Evolutionary conservation across 176 grass and related monocot species (phyloP).

Genomic region (Bolboschoenus planiculmis): DNA sequence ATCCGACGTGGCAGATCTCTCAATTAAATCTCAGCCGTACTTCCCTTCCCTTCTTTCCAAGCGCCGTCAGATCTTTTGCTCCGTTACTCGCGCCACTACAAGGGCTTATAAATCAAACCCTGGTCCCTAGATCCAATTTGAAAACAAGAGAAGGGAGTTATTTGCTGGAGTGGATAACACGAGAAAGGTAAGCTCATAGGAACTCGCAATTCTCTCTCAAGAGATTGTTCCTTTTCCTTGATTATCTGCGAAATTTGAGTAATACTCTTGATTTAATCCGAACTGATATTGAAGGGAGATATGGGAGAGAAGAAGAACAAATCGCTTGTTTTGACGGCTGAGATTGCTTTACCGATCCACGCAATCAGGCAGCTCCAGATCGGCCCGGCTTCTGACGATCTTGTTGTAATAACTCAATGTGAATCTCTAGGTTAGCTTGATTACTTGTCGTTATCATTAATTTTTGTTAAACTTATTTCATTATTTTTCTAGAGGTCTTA

Average conservation of each 20-base stretch:
- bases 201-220: not conserved
- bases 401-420: constrained; percentile 20
- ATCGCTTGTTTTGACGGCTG: constrained; percentile 17
- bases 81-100: not conserved
- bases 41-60: not conserved
- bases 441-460: not conserved
- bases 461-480: not conserved
- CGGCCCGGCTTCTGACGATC: not conserved
- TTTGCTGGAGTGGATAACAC: not conserved
- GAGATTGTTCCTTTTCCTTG: not conserved
- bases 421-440: constrained; percentile 14
- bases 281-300: not conserved
- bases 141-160: not conserved
- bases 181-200: not conserved
- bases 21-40: not conserved
- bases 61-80: not conserved
- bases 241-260: not conserved
- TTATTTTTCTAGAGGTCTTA: not conserved
- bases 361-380: constrained; percentile 1
- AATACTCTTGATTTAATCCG: not conserved
- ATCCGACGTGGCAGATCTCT: not conserved
- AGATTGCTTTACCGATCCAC: constrained; percentile 7
- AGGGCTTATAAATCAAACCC: not conserved
- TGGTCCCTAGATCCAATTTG: not conserved
- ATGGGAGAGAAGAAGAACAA: not conserved